Percentiles rank a stretch among this genome's conserved stretches.
Conservation (phyloP, 139 green algal species). For the Tetradesmus lagerheimii region DNA sequence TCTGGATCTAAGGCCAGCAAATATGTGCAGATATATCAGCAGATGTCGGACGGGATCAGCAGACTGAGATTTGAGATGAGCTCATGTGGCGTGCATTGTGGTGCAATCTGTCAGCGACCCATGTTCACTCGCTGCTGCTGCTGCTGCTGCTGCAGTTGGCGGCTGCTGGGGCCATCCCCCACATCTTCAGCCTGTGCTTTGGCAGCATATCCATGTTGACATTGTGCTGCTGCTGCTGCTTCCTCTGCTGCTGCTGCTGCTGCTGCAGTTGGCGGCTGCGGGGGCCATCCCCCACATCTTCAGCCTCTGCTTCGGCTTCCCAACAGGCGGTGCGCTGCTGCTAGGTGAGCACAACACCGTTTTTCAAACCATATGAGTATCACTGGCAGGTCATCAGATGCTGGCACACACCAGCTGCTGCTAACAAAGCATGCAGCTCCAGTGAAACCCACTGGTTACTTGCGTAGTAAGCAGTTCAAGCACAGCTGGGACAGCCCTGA, state of each 20-base stretch:
- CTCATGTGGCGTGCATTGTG: too few species aligned
- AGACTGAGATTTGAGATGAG: too few species aligned
- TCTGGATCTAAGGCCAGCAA: too few species aligned
- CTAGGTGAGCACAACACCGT: constrained; percentile 16
- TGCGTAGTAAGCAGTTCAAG: too few species aligned
- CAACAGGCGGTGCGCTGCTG: constrained; percentile 38
- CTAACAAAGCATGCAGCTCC: too few species aligned
- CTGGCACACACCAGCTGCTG: too few species aligned
- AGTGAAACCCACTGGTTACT: too few species aligned
- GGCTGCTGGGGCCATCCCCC: constrained; percentile 1
- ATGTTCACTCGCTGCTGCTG: not conserved
- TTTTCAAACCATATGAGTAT: not conserved
- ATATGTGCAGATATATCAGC: too few species aligned
- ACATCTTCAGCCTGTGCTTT: constrained; percentile 47
- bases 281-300: constrained; percentile 35
- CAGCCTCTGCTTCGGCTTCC: constrained; percentile 50
- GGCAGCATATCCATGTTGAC: not conserved
- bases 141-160: constrained; percentile 59
- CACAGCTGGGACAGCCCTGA: too few species aligned
- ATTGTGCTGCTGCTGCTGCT: not conserved
- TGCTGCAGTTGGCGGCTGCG: constrained; percentile 58
- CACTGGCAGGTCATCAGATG: too few species aligned
- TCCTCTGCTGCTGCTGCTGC: constrained; percentile 1
- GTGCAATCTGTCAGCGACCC: too few species aligned
- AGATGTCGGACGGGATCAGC: too few species aligned